Conservation (phyloP, 2,329 filamentous ascomycete species). For the Whalleya microplaca region DNA sequence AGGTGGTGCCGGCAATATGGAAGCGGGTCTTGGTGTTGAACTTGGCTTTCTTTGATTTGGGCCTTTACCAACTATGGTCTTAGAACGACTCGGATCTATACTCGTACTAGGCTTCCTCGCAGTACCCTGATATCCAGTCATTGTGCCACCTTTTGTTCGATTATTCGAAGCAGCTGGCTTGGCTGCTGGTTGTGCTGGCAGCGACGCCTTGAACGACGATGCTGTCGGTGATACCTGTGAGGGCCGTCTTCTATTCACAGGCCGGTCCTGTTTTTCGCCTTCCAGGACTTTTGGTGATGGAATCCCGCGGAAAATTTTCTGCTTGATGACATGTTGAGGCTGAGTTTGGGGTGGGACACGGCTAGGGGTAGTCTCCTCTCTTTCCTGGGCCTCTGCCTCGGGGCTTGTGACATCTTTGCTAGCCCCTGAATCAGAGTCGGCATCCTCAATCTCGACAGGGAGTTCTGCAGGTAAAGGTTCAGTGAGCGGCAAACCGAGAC, state of each 20-base stretch:
- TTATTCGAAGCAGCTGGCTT: slow-evolving; percentile 11
- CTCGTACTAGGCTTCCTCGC: slow-evolving; percentile 34
- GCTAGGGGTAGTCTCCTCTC: slow-evolving; percentile 14
- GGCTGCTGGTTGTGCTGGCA: not conserved
- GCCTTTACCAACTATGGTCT: slow-evolving; percentile 3
- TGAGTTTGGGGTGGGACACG: slow-evolving; percentile 2
- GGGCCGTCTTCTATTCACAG: slow-evolving; percentile 12
- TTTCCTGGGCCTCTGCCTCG: slow-evolving; percentile 35
- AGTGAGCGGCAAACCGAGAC: slow-evolving; percentile 40
- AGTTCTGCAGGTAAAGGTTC: slow-evolving; percentile 21
- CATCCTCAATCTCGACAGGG: slow-evolving; percentile 3
- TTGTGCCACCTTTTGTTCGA: slow-evolving; percentile 15
- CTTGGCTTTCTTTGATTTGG: slow-evolving; percentile 2
- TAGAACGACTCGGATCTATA: slow-evolving; percentile 1
- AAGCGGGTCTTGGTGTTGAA: slow-evolving; percentile 5
- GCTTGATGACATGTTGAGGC: slow-evolving; percentile 23
- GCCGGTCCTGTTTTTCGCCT: not conserved
- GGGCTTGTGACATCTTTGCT: slow-evolving; percentile 18
- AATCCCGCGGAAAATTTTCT: slow-evolving; percentile 23
- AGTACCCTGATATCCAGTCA: slow-evolving; percentile 42
- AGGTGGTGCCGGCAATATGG: slow-evolving; percentile 1
- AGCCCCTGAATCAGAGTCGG: slow-evolving; percentile 3
- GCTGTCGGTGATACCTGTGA: slow-evolving; percentile 10
- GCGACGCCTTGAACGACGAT: slow-evolving; percentile 10
- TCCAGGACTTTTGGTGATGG: slow-evolving; percentile 10